These are phyloP conservation scores for Quillaja saponaria DNA, from an alignment of 306 rosid genomes.

Conservation along the genomic window DNA sequence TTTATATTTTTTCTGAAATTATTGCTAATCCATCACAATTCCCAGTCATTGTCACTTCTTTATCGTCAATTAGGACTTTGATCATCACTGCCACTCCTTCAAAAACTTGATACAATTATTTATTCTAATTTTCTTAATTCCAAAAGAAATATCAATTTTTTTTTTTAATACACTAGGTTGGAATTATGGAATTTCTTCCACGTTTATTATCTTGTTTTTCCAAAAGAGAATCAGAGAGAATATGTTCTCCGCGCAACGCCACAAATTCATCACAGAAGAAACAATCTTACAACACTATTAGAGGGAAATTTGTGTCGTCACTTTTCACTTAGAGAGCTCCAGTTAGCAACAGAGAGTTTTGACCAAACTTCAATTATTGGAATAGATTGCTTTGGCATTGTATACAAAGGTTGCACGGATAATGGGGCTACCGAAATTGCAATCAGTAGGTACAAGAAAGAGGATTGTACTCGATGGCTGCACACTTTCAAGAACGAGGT, in stretches of 20 bases:
- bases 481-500: background rate
- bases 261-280: background rate
- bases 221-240: background rate
- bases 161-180: background rate
- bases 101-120: too few relatives aligned
- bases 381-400: background rate
- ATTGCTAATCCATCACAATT: too few relatives aligned
- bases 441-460: background rate
- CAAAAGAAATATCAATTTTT: too few relatives aligned
- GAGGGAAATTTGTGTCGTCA: background rate
- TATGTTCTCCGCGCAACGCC: too few relatives aligned
- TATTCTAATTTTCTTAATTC: too few relatives aligned
- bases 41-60: too few relatives aligned
- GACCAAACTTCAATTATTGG: background rate
- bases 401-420: background rate
- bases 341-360: background rate
- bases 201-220: background rate
- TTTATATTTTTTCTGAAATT: too few relatives aligned
- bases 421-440: background rate
- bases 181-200: background rate
- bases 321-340: background rate
- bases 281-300: background rate
- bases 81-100: too few relatives aligned
- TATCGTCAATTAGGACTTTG: too few relatives aligned
- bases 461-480: background rate